Evolutionary conservation across 805 yeast genomes (phyloP).

Genomic region (Ogataea zsoltii): DNA sequence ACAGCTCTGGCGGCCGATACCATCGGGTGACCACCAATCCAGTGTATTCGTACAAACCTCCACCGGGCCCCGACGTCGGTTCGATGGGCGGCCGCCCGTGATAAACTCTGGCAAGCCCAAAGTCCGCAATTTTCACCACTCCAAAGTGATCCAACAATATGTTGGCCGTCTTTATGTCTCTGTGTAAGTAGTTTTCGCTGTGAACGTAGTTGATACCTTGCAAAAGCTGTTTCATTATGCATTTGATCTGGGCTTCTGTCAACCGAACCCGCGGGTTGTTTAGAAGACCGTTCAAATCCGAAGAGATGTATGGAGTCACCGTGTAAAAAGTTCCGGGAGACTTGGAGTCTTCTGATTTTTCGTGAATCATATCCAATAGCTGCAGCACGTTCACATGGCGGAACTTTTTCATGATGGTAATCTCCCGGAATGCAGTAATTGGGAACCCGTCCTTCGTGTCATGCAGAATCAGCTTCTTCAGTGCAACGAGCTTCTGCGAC

Average conservation of each 20-base stretch:
- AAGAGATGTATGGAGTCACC: slow-evolving; percentile 90
- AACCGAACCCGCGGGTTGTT: slow-evolving; percentile 73
- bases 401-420: slow-evolving; percentile 72
- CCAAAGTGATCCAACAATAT: slow-evolving; percentile 79
- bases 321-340: slow-evolving; percentile 60
- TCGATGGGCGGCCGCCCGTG: slow-evolving; percentile 37
- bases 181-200: slow-evolving; percentile 58
- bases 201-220: slow-evolving; percentile 84
- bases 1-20: slow-evolving; percentile 95
- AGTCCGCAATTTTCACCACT: slow-evolving; percentile 86
- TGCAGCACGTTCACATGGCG: slow-evolving; percentile 72
- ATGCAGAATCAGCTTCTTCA: slow-evolving; percentile 81
- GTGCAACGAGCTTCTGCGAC: slow-evolving; percentile 71
- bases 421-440: slow-evolving; percentile 92
- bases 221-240: slow-evolving; percentile 76
- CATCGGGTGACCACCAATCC: slow-evolving; percentile 89
- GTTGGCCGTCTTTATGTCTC: slow-evolving; percentile 97
- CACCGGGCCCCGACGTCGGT: slow-evolving; percentile 44
- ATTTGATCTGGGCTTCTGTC: slow-evolving; percentile 70
- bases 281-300: slow-evolving; percentile 86
- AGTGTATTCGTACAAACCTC: slow-evolving; percentile 54
- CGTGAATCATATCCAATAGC: slow-evolving; percentile 76
- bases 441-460: slow-evolving; percentile 84
- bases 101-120: slow-evolving; percentile 79
- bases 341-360: slow-evolving; percentile 34